Evolutionary conservation across 371 early-diverging fungal species (phyloP), one percentile per base, ranked within the genome.

Genomic region (Syncephalastrum contaminatum): DNA sequence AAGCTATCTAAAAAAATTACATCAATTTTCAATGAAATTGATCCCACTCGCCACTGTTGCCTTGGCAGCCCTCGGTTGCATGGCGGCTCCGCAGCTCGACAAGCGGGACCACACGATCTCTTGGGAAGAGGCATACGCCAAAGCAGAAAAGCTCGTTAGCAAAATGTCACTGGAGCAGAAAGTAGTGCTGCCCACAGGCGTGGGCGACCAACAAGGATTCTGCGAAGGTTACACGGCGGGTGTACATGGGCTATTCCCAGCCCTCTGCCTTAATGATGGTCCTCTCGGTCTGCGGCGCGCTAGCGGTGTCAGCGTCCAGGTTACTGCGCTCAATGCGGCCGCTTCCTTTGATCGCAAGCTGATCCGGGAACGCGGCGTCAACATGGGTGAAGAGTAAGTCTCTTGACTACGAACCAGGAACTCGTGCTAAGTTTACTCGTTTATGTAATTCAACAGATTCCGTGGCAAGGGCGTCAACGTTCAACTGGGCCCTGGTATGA

Each of bases 221-320:
- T 78, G 79, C 51, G 77, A 80, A 3, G 86, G 86, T 3, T 80
- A 80, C 59, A 76, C 70, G 4, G 55, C 48, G 0, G 53, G 69
- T 4, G 54, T 57, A 8, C 53, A 56, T 13, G 74, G 82, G 36
- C 61, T 70, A 36, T 85, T 83, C 59, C 76, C 77, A 20, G 77
- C 77, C 59, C 21, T 75, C 21, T 79, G 75, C 57, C 56, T 76
- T 13, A 80, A 82, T 50, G 83, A 85, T 63, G 60, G 72, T 3
- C 85, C 84, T 20, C 51, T 74, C 10, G 85, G 84, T 21, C 49
- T 81, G 13, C 77, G 80, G 5, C 71, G 60, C 46, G 69, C 72
- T 12, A 43, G 53, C 39, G 51, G 58, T 43, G 59, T 64, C 16
- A 67, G 75, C 15, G 74, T 74, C 1, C 80, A 81, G 56, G 76